A percentile compares a stretch with the other conserved stretches of the same genome.
Evolutionary conservation across 768 basidiomycete genomes (phyloP).

Genomic region (Xerocomellus dryophilus): DNA sequence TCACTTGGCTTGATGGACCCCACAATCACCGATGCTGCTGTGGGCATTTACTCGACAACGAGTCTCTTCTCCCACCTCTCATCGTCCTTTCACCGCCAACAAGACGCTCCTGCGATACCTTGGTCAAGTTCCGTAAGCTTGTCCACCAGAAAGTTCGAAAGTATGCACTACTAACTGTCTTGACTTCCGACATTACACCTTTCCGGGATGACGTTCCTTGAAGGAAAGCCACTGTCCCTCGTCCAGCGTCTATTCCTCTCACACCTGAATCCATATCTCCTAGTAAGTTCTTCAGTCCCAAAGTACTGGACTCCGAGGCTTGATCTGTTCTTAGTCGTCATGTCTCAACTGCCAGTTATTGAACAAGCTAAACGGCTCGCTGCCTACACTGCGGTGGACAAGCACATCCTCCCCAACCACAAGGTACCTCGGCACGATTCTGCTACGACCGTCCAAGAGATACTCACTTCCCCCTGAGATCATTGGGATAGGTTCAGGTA

Average conservation of each 20-base stretch:
- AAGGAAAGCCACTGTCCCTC: constrained; percentile 12
- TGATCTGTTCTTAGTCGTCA: constrained; percentile 4
- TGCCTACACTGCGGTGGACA: constrained; percentile 92
- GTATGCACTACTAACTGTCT: background rate
- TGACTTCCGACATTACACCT: too few species aligned
- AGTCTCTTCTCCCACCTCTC: background rate
- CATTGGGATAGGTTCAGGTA: constrained; percentile 86
- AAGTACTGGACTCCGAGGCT: background rate
- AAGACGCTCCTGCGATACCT: constrained; percentile 13
- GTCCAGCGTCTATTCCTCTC: constrained; percentile 8
- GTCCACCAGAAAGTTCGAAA: background rate
- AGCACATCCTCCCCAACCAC: constrained; percentile 78
- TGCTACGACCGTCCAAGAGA: background rate
- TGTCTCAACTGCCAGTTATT: constrained; percentile 42
- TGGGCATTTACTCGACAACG: constrained; percentile 1
- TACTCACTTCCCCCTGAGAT: constrained; percentile 43
- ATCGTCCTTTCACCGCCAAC: constrained; percentile 3
- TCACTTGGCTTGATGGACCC: background rate
- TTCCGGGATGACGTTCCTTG: background rate
- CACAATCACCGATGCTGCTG: constrained; percentile 6
- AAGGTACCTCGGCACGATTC: constrained; percentile 50
- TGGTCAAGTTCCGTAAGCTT: constrained; percentile 19
- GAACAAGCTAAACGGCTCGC: constrained; percentile 88
- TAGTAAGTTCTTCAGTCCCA: constrained; percentile 6
- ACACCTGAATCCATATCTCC: background rate